Conservation (phyloP, 2,329 filamentous ascomycete species). For the Paraconiothyrium brasiliense region DNA sequence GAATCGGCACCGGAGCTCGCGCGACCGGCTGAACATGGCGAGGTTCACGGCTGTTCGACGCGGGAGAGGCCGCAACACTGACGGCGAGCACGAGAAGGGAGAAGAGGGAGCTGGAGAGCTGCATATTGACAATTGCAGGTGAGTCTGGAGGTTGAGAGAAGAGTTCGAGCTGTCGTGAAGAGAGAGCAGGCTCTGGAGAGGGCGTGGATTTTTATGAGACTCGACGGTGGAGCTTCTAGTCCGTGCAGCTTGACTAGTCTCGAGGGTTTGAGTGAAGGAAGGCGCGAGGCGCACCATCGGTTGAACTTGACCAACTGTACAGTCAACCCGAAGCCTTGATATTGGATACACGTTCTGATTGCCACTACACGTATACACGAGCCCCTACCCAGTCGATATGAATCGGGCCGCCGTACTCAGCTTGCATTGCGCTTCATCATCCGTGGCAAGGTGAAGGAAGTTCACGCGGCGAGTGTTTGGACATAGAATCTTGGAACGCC, state of each 20-base stretch:
- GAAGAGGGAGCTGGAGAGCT: not conserved
- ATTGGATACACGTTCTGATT: no score
- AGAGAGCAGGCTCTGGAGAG: not conserved
- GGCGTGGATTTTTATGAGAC: not conserved
- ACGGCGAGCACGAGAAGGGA: not conserved
- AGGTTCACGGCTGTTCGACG: not conserved
- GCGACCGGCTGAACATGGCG: not conserved
- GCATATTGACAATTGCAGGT: not conserved
- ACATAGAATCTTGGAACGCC: no score
- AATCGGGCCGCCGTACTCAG: no score
- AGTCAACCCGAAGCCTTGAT: not conserved
- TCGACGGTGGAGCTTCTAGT: not conserved
- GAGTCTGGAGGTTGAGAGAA: not conserved
- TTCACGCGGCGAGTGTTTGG: no score
- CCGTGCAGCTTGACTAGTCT: not conserved
- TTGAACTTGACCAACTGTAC: not conserved
- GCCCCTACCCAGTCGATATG: no score
- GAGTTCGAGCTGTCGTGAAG: not conserved
- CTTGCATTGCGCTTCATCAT: no score
- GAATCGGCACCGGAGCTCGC: not conserved
- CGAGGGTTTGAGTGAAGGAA: not conserved
- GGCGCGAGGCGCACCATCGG: not conserved
- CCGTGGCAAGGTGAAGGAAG: no score
- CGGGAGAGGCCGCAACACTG: not conserved
- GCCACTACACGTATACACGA: no score